phyloP scores from a whole-genome alignment of 306 rosid genomes.

The Styphnolobium japonicum region DNA sequence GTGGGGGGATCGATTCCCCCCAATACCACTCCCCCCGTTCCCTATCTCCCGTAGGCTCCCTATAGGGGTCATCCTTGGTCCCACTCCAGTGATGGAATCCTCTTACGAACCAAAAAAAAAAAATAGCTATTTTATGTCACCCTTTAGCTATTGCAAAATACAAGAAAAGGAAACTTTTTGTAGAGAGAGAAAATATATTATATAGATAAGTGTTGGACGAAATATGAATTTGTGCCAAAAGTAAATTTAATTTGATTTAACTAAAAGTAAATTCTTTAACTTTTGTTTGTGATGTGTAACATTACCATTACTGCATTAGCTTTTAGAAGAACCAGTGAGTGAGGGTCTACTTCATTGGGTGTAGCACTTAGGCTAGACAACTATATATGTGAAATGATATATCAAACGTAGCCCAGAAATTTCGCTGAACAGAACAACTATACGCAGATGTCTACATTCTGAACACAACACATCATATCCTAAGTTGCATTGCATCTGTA shows the following conservation, averaged over 20 bases:
- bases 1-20: too few relatives aligned
- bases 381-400: conserved; percentile 26
- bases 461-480: conserved; percentile 6
- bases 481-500: conserved; percentile 27
- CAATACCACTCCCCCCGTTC: too few relatives aligned
- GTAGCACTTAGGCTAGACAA: background rate
- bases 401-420: conserved; percentile 38
- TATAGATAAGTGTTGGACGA: background rate
- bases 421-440: conserved; percentile 35
- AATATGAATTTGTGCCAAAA: background rate
- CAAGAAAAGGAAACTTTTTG: too few relatives aligned
- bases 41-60: too few relatives aligned
- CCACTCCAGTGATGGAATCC: too few relatives aligned
- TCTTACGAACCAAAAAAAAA: too few relatives aligned
- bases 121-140: too few relatives aligned
- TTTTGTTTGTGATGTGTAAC: background rate
- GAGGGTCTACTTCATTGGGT: background rate
- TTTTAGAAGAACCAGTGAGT: background rate
- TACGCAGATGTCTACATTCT: conserved; percentile 16
- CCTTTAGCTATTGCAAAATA: too few relatives aligned
- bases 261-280: background rate
- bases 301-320: background rate
- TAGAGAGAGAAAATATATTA: background rate
- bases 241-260: background rate
- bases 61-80: too few relatives aligned